Percentiles rank a stretch among this genome's conserved stretches.
Conservation (phyloP, 2,329 filamentous ascomycete species). For the Trichoderma harzianum region DNA sequence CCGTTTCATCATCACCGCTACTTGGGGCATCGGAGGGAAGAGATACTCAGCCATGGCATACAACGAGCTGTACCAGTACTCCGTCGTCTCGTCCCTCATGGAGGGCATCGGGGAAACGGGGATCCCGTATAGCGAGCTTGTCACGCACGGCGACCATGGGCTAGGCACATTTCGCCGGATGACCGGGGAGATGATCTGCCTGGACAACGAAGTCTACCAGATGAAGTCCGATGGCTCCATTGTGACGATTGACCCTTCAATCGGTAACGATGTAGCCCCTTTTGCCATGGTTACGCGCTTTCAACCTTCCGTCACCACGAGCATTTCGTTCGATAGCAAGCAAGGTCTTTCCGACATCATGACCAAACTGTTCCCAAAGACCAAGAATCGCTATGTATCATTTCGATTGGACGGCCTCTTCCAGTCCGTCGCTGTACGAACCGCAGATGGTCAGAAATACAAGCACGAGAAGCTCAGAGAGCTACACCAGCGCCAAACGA, state of each 20-base stretch:
- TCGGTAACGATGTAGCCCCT: not conserved
- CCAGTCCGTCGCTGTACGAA: not conserved
- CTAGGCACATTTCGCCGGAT: conserved; percentile 13
- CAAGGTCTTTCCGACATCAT: not conserved
- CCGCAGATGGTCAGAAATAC: not conserved
- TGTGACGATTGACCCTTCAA: not conserved
- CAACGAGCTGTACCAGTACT: conserved; percentile 10
- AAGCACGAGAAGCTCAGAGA: not conserved
- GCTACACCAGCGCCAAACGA: not conserved
- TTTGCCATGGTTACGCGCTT: conserved; percentile 9
- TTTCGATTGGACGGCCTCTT: not conserved
- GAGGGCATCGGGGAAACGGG: not conserved
- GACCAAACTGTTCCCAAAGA: not conserved
- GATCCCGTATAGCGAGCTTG: not conserved
- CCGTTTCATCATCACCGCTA: not conserved
- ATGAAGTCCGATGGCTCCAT: conserved; percentile 12
- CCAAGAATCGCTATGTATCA: not conserved
- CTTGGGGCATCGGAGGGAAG: not conserved
- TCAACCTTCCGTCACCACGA: not conserved
- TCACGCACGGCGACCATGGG: not conserved
- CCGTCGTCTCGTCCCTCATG: conserved; percentile 12
- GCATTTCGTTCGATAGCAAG: not conserved
- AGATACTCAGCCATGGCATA: not conserved
- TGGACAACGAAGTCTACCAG: conserved; percentile 2
- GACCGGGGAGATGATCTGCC: conserved; percentile 5